phyloP scores from a whole-genome alignment of 164 flowering plant genomes.

The Stephania japonica region DNA sequence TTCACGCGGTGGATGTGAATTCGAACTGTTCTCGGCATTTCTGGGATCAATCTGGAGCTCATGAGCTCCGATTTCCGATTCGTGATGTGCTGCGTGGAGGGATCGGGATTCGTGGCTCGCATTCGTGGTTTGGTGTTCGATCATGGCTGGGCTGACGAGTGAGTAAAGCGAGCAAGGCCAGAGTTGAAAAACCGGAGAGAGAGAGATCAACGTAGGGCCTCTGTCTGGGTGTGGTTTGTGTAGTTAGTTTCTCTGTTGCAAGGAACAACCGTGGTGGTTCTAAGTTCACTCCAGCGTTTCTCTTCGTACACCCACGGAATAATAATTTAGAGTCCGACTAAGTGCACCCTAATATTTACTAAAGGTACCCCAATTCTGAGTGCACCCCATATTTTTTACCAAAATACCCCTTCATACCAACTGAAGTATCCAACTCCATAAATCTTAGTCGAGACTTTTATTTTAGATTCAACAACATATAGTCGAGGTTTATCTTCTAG shows the following conservation, averaged over 20 bases:
- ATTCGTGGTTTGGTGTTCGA: constrained; percentile 10
- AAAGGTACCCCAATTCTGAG: no score
- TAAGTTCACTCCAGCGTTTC: neutral
- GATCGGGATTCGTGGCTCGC: constrained; percentile 9
- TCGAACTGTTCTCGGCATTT: constrained; percentile 1
- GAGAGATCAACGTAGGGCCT: constrained; percentile 1
- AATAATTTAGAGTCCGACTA: no score
- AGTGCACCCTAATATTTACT: no score
- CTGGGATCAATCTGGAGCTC: constrained; percentile 21
- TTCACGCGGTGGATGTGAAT: neutral
- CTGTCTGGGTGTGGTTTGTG: constrained; percentile 5
- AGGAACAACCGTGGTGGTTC: neutral
- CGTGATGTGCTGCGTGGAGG: constrained; percentile 2
- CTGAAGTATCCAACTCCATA: no score
- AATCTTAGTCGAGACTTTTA: no score
- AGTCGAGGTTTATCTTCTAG: no score
- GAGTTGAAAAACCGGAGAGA: neutral
- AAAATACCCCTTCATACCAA: no score
- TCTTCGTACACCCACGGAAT: neutral
- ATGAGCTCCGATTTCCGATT: neutral
- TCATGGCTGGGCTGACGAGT: constrained; percentile 9
- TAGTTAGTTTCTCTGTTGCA: constrained; percentile 8
- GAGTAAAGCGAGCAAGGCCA: neutral
- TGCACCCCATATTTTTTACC: no score
- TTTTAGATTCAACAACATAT: no score